Base-by-base conservation (phyloP, 345 rosid genomes). In the Brassica napus region DNA sequence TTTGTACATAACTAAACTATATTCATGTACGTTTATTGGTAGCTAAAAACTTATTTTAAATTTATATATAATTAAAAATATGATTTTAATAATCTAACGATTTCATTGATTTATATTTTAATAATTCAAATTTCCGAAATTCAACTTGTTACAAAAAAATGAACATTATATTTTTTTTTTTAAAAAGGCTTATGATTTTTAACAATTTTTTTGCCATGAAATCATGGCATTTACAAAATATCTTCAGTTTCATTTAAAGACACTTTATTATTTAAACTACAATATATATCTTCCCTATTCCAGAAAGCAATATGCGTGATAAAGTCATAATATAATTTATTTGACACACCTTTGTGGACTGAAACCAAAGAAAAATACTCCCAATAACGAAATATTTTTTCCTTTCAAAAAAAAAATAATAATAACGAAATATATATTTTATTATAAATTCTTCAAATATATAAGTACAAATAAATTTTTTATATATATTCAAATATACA, bases 271-370 rank as follows among this genome's bases (percentile, higher is more conserved):
- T 42, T 67, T 18, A 68, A 11, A 6, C n/a, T 42, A 31, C 15
- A 15, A 65, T 34, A 7, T 34, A 4, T 68, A 18, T 10, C 6
- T 39, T 68, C 39, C 79, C 18, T 69, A 42, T 61, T 62, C 64
- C 62, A 52, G 32, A 77, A 69, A 49, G 70, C 14, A 60, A 11
- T 11, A 4, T 60, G 61, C 73, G 39, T 49, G 7, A 39, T 32
- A 5, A 32, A 65, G 4, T 52, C 65, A 34, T 64, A 18, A 2
- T 16, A 4, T 75, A 14, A 55, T 18, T 60, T 16, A 58, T 16
- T 47, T n/a, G 39, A 52, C 57, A 49, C 63, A 68, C 75, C 52
- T 77, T 49, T 47, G 75, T 77, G 75, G 75, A 77, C 80, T 77
- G 32, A 42, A n/a, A n/a, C 6, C 58, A 15, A 15, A 54, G 2